Percentiles rank a stretch among this genome's conserved stretches.
These are phyloP conservation scores for Pythium insidiosum DNA, from an alignment of 352 stramenopile genomes.

Conservation along the genomic window DNA sequence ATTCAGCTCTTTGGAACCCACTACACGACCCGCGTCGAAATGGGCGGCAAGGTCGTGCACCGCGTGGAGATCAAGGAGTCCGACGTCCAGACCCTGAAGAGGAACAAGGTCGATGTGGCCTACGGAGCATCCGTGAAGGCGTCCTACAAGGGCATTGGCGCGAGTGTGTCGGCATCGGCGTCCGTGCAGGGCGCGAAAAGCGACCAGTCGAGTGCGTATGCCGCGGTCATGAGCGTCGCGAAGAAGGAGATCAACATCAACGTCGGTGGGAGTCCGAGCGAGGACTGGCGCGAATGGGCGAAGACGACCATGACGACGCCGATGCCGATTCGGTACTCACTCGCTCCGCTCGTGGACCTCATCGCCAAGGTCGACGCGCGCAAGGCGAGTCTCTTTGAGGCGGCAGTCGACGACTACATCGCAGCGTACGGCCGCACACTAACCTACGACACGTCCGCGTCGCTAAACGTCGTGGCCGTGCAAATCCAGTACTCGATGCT, in stretches of 20 bases:
- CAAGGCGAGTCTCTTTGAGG: slow-evolving; percentile 13
- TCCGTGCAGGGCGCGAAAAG: slow-evolving; percentile 9
- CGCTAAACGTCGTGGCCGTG: slow-evolving; percentile 10
- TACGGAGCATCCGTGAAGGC: slow-evolving; percentile 25
- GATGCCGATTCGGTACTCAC: slow-evolving; percentile 17
- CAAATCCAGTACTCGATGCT: slow-evolving; percentile 22
- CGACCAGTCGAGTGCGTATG: slow-evolving; percentile 12
- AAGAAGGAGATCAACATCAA: slow-evolving; percentile 27
- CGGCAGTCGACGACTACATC: slow-evolving; percentile 19
- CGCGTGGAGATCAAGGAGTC: slow-evolving; percentile 23
- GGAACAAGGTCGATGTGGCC: slow-evolving; percentile 19
- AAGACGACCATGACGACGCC: slow-evolving; percentile 10
- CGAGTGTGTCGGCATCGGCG: slow-evolving; percentile 10
- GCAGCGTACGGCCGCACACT: slow-evolving; percentile 16
- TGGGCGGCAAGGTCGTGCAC: slow-evolving; percentile 23
- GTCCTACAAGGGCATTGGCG: slow-evolving; percentile 15
- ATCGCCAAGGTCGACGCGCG: slow-evolving; percentile 11
- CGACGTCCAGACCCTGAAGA: slow-evolving; percentile 14
- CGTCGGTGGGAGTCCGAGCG: slow-evolving; percentile 18
- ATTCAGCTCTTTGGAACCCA: slow-evolving; percentile 20
- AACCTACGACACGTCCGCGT: slow-evolving; percentile 11
- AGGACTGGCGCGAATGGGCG: slow-evolving; percentile 22
- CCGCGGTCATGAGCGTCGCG: slow-evolving; percentile 17
- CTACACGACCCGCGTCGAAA: slow-evolving; percentile 22
- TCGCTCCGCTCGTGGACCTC: slow-evolving; percentile 17